Evolutionary conservation across 2,329 filamentous ascomycete species (phyloP).

Genomic region (Lomentospora prolificans): DNA sequence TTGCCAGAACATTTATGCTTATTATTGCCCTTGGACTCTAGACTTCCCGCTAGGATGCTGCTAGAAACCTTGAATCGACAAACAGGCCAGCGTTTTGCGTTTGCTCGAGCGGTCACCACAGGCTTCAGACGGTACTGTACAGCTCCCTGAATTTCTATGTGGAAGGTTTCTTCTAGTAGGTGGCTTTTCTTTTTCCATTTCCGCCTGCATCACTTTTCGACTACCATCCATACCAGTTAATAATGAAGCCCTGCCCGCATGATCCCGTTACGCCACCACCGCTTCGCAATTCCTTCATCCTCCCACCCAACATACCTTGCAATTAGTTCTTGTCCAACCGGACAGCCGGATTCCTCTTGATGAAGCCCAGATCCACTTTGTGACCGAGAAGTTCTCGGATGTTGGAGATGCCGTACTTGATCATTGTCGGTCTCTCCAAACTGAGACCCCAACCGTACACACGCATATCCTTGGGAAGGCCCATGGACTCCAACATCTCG

Average conservation of each 20-base stretch:
- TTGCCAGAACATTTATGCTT: no score
- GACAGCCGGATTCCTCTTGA: slow-evolving; percentile 84
- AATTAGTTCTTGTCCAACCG: slow-evolving; percentile 72
- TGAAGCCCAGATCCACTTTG: slow-evolving; percentile 89
- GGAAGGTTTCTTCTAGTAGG: neutral
- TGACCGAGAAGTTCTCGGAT: slow-evolving; percentile 89
- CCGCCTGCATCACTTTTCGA: neutral
- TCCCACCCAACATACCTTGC: slow-evolving; percentile 5
- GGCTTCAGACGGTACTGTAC: neutral
- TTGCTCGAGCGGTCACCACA: no score
- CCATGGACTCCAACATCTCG: slow-evolving; percentile 95
- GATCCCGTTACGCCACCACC: slow-evolving; percentile 4
- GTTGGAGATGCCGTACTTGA: slow-evolving; percentile 83
- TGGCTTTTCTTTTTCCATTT: neutral
- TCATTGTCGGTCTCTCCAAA: slow-evolving; percentile 94
- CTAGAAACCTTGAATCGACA: no score
- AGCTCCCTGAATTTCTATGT: neutral
- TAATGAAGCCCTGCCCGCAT: neutral
- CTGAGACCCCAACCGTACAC: slow-evolving; percentile 92
- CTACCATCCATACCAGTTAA: neutral
- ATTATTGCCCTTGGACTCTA: no score
- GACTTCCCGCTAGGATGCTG: no score
- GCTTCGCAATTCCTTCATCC: neutral
- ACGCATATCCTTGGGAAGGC: slow-evolving; percentile 78
- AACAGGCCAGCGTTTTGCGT: no score